These are phyloP conservation scores for Beauveria caledonica DNA, from an alignment of 2,329 filamentous ascomycete species.

Conservation along the genomic window DNA sequence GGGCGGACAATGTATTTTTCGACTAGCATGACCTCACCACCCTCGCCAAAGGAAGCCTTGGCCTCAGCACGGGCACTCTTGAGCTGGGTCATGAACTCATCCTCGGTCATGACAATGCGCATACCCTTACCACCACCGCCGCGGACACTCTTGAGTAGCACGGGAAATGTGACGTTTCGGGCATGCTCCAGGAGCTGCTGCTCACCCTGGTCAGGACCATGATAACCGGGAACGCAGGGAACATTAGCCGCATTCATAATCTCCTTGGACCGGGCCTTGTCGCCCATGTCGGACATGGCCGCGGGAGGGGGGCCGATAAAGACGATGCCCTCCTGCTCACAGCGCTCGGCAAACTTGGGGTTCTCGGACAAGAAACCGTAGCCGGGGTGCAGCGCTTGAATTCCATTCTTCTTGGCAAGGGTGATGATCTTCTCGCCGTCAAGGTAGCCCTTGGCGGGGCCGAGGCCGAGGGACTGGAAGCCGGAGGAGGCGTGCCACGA, in stretches of 20 bases:
- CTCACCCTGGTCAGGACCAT: conserved; percentile 72
- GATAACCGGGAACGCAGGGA: conserved; percentile 92
- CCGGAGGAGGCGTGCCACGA: conserved; percentile 85
- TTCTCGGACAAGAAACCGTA: conserved; percentile 97
- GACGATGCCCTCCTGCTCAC: conserved; percentile 79
- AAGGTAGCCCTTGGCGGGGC: conserved; percentile 77
- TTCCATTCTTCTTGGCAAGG: conserved; percentile 77
- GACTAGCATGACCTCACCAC: conserved; percentile 72
- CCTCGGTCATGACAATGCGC: conserved; percentile 60
- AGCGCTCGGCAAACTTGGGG: conserved; percentile 78
- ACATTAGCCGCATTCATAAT: conserved; percentile 96
- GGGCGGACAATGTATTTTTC: conserved; percentile 75
- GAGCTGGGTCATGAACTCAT: conserved; percentile 63
- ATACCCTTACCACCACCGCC: conserved; percentile 82
- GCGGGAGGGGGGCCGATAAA: conserved; percentile 87
- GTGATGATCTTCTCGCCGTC: conserved; percentile 89
- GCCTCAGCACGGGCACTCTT: conserved; percentile 68
- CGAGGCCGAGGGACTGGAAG: conserved; percentile 75
- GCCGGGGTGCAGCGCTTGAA: conserved; percentile 87
- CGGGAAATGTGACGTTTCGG: conserved; percentile 58
- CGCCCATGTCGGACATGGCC: conserved; percentile 83
- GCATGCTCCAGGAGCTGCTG: conserved; percentile 58
- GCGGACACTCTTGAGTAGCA: conserved; percentile 71
- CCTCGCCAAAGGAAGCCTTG: conserved; percentile 69
- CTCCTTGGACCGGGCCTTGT: conserved; percentile 88